Evolutionary conservation across 73 alveolate genomes (phyloP).

Genomic region (Paramecium bursaria): DNA sequence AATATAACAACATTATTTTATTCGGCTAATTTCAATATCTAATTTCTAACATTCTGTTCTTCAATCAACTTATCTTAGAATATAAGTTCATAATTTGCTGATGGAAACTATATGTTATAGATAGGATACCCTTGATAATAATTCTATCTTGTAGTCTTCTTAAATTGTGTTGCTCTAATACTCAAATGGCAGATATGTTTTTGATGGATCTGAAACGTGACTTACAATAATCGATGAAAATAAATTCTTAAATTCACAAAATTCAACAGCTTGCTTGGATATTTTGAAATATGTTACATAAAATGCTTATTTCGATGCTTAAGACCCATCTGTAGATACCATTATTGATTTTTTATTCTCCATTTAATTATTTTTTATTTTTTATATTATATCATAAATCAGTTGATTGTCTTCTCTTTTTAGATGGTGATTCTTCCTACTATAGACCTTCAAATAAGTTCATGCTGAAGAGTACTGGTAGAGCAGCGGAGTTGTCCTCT

Average conservation of each 20-base stretch:
- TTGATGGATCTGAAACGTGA: constrained; percentile 59
- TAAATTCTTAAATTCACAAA: constrained; percentile 61
- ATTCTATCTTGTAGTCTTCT: constrained; percentile 64
- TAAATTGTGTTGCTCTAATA: constrained; percentile 53
- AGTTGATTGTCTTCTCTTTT: not conserved
- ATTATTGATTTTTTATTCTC: constrained; percentile 25
- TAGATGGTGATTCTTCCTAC: not conserved
- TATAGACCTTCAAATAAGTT: not conserved
- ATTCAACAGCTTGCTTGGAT: constrained; percentile 63
- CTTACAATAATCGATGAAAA: constrained; percentile 45
- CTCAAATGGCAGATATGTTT: constrained; percentile 63
- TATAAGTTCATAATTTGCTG: constrained; percentile 57
- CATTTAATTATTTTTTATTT: constrained; percentile 1
- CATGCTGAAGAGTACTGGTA: not conserved
- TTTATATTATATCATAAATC: not conserved
- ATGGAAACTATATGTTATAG: constrained; percentile 55
- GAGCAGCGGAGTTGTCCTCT: not conserved
- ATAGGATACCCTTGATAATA: not conserved
- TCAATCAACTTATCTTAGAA: constrained; percentile 42
- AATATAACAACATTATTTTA: constrained; percentile 34
- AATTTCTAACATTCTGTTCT: constrained; percentile 52
- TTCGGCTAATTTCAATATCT: constrained; percentile 39
- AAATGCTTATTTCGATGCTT: constrained; percentile 57
- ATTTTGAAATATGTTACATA: not conserved
- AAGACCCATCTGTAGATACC: constrained; percentile 54